A percentile compares a stretch with the other conserved stretches of the same genome.
phyloP scores from a whole-genome alignment of 2,329 filamentous ascomycete species.

The Stagonosporopsis tanaceti region DNA sequence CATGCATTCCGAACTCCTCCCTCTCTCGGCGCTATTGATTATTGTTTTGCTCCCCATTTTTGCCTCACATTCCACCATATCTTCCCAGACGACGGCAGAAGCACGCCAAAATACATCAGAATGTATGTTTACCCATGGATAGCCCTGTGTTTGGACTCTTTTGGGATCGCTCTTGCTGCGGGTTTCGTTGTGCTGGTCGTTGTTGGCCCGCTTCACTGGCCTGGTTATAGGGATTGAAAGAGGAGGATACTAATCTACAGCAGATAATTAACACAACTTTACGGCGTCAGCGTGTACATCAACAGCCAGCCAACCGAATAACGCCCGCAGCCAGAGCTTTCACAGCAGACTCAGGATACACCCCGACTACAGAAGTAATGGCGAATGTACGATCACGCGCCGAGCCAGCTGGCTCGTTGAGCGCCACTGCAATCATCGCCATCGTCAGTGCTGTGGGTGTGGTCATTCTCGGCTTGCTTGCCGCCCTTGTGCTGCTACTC shows the following conservation, averaged over 20 bases:
- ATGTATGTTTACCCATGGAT: constrained; percentile 40
- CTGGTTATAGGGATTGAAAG: constrained; percentile 18
- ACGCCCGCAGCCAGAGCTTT: neutral
- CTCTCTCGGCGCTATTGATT: constrained; percentile 27
- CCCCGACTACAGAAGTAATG: constrained; percentile 13
- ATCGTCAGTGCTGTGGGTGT: constrained; percentile 38
- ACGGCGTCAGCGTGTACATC: neutral
- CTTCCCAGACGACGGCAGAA: constrained; percentile 48
- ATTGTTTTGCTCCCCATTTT: constrained; percentile 44
- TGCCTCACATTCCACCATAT: constrained; percentile 46
- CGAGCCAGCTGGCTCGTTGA: constrained; percentile 26
- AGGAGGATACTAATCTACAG: constrained; percentile 26
- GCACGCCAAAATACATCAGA: constrained; percentile 38
- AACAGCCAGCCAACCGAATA: neutral
- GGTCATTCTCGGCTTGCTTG: constrained; percentile 34
- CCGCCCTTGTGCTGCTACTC: constrained; percentile 37
- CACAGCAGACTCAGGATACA: neutral
- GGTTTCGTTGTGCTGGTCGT: constrained; percentile 31
- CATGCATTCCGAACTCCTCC: constrained; percentile 39
- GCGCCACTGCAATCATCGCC: constrained; percentile 33
- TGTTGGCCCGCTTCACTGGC: constrained; percentile 12
- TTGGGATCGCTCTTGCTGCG: constrained; percentile 26
- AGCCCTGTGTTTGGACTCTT: constrained; percentile 22
- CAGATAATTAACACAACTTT: constrained; percentile 6
- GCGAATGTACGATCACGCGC: constrained; percentile 17